phyloP scores from a whole-genome alignment of 495 filamentous ascomycete genomes.

The Tuber microsphaerosporum region DNA sequence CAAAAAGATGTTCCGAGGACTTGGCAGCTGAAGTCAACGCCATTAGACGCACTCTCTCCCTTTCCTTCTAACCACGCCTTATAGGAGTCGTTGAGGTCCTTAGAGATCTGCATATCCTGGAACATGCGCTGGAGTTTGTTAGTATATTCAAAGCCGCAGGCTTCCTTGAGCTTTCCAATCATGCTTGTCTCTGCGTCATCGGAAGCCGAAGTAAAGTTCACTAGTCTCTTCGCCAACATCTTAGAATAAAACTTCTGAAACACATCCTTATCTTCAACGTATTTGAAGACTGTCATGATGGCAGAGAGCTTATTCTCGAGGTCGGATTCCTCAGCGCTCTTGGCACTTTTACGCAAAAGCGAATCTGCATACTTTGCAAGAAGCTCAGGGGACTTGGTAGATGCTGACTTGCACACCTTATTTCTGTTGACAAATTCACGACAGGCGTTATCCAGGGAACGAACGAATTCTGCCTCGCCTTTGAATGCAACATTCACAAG shows the following conservation, averaged over 20 bases:
- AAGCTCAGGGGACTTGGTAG: constrained; percentile 86
- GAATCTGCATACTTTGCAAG: constrained; percentile 95
- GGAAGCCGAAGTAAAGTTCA: constrained; percentile 87
- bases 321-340: constrained; percentile 83
- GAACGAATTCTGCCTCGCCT: constrained; percentile 92
- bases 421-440: constrained; percentile 97
- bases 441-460: constrained; percentile 93
- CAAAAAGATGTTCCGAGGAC: constrained; percentile 96
- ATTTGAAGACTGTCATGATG: constrained; percentile 99
- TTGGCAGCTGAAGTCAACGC: constrained; percentile 41
- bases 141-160: constrained; percentile 97
- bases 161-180: constrained; percentile 98
- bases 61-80: constrained; percentile 54
- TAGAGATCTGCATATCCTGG: constrained; percentile 97
- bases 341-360: constrained; percentile 84
- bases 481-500: constrained; percentile 89
- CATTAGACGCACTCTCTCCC: constrained; percentile 47
- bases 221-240: constrained; percentile 88
- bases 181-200: constrained; percentile 98
- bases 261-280: constrained; percentile 99
- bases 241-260: constrained; percentile 99
- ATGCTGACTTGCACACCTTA: constrained; percentile 83
- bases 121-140: constrained; percentile 99
- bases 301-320: constrained; percentile 85
- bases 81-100: constrained; percentile 86